Evolutionary conservation across 345 rosid genomes (phyloP), one percentile per base, ranked within the genome.

Genomic region (Cardamine chenopodiifolia): DNA sequence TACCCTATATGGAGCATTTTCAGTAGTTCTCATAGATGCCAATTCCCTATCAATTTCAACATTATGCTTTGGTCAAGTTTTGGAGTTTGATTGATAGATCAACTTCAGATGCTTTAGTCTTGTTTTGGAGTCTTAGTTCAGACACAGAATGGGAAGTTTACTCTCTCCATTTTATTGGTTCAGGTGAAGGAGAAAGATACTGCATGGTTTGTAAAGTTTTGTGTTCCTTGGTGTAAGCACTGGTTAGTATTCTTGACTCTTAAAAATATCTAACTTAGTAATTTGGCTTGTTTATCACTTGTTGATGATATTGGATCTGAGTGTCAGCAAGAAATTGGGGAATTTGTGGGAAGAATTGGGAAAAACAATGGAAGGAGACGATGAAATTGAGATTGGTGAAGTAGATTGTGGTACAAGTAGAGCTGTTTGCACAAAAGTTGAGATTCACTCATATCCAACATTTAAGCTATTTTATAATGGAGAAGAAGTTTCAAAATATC

Each of bases 211-310:
- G 96, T 95, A 58, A 92, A 95, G 58, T 95, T 95, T 64, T 95
- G 99, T 71, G 97, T 95, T 58, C 97, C 97, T 26, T 92, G 99
- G 99, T 95, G 97, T 70, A 95, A 95, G 86, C 99, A 95, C 70
- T 95, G 99, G 99, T 95, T 82, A 86, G 82, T 69, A 26, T 67
- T 25, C 74, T 62, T 73, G 15, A 49, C 52, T 25, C 15, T 0
- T 13, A 3, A 47, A 2, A 49, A 2, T 59, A 26, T 14, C 1
- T 37, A 9, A 17, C 57, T 14, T 2, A 29, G 73, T 58, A 6
- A 12, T 50, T 45, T 53, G 25, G 34, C 54, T 2, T 64, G 5
- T 53, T 78, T 15, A 6, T 70, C 74, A 35, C 60, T 18, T 69
- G 37, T 20, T 68, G 72, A 60, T 75, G 59, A 64, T n/a, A 17